Conservation (phyloP, 345 rosid species). For the Euphorbia pulcherrima region DNA sequence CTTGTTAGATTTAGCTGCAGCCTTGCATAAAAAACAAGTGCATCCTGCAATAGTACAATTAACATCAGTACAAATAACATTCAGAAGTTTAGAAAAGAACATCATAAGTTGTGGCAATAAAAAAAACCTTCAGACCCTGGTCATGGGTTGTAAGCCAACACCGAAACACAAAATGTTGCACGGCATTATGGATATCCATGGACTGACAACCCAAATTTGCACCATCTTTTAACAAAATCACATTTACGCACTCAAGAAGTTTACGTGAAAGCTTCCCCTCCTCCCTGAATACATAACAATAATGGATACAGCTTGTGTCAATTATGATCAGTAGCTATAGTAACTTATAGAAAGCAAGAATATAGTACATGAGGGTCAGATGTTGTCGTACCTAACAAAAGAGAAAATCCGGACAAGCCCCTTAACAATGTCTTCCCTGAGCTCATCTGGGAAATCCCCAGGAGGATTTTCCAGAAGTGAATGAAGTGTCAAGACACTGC, state of each 20-base stretch:
- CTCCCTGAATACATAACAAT: constrained; percentile 50
- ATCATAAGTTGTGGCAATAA: constrained; percentile 1
- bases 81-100: constrained; percentile 10
- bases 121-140: constrained; percentile 62
- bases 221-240: constrained; percentile 73
- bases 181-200: constrained; percentile 62
- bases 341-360: constrained; percentile 7
- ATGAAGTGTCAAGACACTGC: constrained; percentile 60
- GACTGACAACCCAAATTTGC: constrained; percentile 73
- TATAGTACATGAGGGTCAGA: constrained; percentile 7
- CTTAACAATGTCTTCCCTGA: constrained; percentile 54
- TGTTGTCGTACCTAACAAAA: constrained; percentile 46
- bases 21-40: constrained; percentile 64
- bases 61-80: not conserved
- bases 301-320: constrained; percentile 17
- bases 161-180: constrained; percentile 52
- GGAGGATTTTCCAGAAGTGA: constrained; percentile 83
- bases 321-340: constrained; percentile 7
- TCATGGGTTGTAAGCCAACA: constrained; percentile 77
- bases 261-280: constrained; percentile 90
- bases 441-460: constrained; percentile 70
- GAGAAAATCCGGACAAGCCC: constrained; percentile 70
- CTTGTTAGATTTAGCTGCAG: constrained; percentile 67
- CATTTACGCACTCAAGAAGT: constrained; percentile 79
- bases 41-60: constrained; percentile 50